Conservation (phyloP, 73 alveolate species). For the Paramecium biaurelia region DNA sequence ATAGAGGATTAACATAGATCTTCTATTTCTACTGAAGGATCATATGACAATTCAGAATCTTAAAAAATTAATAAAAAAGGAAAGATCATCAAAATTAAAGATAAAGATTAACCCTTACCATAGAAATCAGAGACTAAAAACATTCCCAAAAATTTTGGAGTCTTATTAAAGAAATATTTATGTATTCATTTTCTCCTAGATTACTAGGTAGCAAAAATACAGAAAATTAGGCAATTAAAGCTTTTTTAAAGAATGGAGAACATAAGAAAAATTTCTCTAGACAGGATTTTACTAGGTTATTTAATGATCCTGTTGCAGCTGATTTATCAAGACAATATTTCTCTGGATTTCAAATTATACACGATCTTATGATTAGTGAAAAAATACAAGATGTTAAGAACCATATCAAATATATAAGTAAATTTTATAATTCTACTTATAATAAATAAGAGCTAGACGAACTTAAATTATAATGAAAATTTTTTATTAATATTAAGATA, state of each 20-base stretch:
- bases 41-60: neutral
- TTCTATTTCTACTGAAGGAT: neutral
- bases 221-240: neutral
- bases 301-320: neutral
- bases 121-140: slow-evolving; percentile 25
- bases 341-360: slow-evolving; percentile 39
- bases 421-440: slow-evolving; percentile 30
- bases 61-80: neutral
- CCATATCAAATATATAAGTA: slow-evolving; percentile 38
- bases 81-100: neutral
- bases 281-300: slow-evolving; percentile 32
- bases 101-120: neutral
- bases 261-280: slow-evolving; percentile 25
- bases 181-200: neutral
- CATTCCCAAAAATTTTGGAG: slow-evolving; percentile 50
- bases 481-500: neutral
- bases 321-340: slow-evolving; percentile 14
- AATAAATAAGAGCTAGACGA: slow-evolving; percentile 25
- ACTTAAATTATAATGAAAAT: slow-evolving; percentile 18
- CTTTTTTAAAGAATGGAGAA: slow-evolving; percentile 32
- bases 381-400: slow-evolving; percentile 44
- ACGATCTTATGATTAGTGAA: slow-evolving; percentile 44
- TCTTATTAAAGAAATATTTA: slow-evolving; percentile 6
- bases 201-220: neutral
- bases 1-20: neutral